Conservation (phyloP, 1,284 basidiomycete species). For the Peniophora sp. region DNA sequence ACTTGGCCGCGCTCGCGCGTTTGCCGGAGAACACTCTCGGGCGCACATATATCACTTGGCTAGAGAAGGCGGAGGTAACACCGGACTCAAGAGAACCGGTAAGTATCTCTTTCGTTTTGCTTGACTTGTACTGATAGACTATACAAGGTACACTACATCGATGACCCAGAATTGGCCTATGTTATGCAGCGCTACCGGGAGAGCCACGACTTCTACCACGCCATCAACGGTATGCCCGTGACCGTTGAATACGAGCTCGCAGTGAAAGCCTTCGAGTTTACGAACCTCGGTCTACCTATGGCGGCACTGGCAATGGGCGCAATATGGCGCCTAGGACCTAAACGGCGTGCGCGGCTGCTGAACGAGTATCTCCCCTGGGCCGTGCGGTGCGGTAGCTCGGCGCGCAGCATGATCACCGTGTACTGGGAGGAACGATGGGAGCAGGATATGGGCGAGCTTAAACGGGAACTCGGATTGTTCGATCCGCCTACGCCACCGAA, state of each 20-base stretch:
- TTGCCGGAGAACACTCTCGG: conserved; percentile 84
- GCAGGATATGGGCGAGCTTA: conserved; percentile 73
- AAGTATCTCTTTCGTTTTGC: conserved; percentile 19
- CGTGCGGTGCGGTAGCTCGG: conserved; percentile 67
- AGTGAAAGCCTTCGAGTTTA: conserved; percentile 92
- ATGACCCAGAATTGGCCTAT: conserved; percentile 90
- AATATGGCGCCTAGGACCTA: conserved; percentile 54
- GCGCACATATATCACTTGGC: conserved; percentile 84
- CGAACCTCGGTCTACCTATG: conserved; percentile 89
- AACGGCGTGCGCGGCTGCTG: conserved; percentile 53
- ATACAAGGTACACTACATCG: conserved; percentile 83
- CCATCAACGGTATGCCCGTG: conserved; percentile 82
- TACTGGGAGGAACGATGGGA: conserved; percentile 97
- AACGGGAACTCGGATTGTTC: conserved; percentile 79
- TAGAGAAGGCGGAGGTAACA: conserved; percentile 84
- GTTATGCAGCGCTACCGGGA: conserved; percentile 98
- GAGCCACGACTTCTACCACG: conserved; percentile 95
- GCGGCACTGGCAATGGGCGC: conserved; percentile 77
- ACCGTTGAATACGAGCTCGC: conserved; percentile 91
- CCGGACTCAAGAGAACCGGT: conserved; percentile 93
- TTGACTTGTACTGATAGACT: not conserved
- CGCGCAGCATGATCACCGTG: conserved; percentile 78
- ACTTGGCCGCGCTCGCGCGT: conserved; percentile 59
- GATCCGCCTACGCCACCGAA: conserved; percentile 57
- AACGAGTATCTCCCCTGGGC: conserved; percentile 90